Conservation (phyloP, 2,329 filamentous ascomycete species). For the Aspergillus sp. region DNA sequence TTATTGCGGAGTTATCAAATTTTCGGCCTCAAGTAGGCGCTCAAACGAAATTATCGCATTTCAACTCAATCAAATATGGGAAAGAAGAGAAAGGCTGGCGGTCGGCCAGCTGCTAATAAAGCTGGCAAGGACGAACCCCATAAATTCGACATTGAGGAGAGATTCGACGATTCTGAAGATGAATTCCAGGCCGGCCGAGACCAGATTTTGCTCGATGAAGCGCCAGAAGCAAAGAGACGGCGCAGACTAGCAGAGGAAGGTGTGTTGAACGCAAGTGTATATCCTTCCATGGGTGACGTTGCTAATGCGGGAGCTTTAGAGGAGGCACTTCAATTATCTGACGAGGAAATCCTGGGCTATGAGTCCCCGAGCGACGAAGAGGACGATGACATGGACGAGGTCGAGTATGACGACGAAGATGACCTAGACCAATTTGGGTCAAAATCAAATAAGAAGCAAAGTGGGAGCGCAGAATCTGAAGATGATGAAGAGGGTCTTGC, state of each 20-base stretch:
- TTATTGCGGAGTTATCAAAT: constrained; percentile 28
- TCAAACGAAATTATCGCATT: not conserved
- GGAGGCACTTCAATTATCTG: constrained; percentile 57
- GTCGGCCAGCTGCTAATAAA: constrained; percentile 41
- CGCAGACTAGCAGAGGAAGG: constrained; percentile 69
- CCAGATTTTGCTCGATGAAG: constrained; percentile 81
- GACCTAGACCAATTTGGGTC: constrained; percentile 25
- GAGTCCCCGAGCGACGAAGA: constrained; percentile 43
- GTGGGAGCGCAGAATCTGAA: constrained; percentile 23
- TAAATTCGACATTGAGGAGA: constrained; percentile 55
- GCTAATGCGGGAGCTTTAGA: constrained; percentile 43
- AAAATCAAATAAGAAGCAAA: constrained; percentile 21
- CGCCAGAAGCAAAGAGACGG: constrained; percentile 72
- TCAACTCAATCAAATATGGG: constrained; percentile 41
- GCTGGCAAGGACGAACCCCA: constrained; percentile 28
- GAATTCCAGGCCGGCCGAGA: constrained; percentile 88
- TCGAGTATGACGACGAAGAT: constrained; percentile 34
- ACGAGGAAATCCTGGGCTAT: constrained; percentile 63
- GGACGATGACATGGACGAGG: constrained; percentile 47
- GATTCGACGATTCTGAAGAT: constrained; percentile 91
- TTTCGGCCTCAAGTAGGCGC: constrained; percentile 3
- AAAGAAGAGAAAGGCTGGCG: constrained; percentile 68
- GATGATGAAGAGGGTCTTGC: constrained; percentile 52
- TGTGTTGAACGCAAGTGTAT: constrained; percentile 23
- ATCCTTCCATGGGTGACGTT: not conserved